Percentiles rank a stretch among this genome's conserved stretches.
phyloP scores from a whole-genome alignment of 495 filamentous ascomycete species.

The Penicillium nucicola region DNA sequence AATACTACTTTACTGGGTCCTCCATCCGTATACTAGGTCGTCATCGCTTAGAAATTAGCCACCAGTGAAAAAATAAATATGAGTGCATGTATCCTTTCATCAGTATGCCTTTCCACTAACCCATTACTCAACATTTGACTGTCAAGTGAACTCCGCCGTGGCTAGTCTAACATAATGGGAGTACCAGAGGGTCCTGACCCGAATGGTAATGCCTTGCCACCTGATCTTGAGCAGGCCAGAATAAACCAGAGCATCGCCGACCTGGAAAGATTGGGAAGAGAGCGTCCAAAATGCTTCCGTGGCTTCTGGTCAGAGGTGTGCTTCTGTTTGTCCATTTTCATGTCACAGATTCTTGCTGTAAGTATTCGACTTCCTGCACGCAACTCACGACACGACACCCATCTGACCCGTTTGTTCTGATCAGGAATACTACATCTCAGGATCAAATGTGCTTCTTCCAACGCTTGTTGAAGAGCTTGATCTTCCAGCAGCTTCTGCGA shows the following conservation, averaged over 20 bases:
- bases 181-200: background rate
- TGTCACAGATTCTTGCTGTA: slow-evolving; percentile 69
- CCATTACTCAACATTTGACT: background rate
- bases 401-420: slow-evolving; percentile 16
- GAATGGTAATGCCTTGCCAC: background rate
- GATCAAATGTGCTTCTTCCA: slow-evolving; percentile 81
- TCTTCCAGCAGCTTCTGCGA: slow-evolving; percentile 60
- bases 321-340: slow-evolving; percentile 69
- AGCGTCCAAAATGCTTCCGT: slow-evolving; percentile 65
- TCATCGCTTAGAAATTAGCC: slow-evolving; percentile 5
- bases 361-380: slow-evolving; percentile 16
- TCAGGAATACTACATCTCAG: slow-evolving; percentile 78
- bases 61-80: background rate
- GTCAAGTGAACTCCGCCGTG: background rate
- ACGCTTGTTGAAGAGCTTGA: slow-evolving; percentile 58
- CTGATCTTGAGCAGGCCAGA: background rate
- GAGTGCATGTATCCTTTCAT: background rate
- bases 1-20: slow-evolving; percentile 1
- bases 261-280: slow-evolving; percentile 66
- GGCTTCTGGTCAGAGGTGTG: slow-evolving; percentile 59
- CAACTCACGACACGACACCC: background rate
- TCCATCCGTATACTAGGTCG: background rate
- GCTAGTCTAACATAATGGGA: background rate
- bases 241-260: slow-evolving; percentile 5
- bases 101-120: background rate